phyloP scores from a whole-genome alignment of 768 basidiomycete genomes.

The Agrocybe pediades region DNA sequence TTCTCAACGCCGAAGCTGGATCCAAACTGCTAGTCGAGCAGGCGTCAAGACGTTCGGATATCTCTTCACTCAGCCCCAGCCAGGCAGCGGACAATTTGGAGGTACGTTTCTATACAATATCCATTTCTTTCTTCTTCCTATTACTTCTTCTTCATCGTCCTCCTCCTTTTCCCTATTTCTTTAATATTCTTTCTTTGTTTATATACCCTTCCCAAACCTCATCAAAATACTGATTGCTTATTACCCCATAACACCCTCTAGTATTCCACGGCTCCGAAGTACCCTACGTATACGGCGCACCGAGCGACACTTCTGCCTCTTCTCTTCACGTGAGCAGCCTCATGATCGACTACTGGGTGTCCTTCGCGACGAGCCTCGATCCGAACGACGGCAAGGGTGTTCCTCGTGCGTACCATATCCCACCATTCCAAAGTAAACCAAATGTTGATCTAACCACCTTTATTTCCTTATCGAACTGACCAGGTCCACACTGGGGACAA shows the following conservation, averaged over 20 bases:
- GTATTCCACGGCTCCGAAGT: conserved; percentile 37
- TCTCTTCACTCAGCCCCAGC: conserved; percentile 42
- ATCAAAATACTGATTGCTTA: no score
- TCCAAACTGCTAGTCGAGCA: conserved; percentile 35
- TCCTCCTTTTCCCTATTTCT: background rate
- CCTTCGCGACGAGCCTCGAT: conserved; percentile 37
- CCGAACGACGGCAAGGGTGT: conserved; percentile 39
- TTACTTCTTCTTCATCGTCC: background rate
- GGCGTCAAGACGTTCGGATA: conserved; percentile 44
- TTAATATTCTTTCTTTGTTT: background rate
- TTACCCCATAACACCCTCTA: no score
- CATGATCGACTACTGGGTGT: conserved; percentile 48
- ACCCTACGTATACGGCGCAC: conserved; percentile 34
- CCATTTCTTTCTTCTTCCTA: no score
- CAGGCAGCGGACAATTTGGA: conserved; percentile 24
- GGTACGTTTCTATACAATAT: conserved; percentile 28
- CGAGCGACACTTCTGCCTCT: conserved; percentile 22
- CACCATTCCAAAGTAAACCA: background rate
- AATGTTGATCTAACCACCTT: background rate
- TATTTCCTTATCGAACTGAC: background rate
- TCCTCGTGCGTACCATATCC: conserved; percentile 23
- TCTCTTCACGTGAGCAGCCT: conserved; percentile 25
- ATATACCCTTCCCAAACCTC: no score
- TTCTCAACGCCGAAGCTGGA: conserved; percentile 38
- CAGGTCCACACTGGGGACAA: conserved; percentile 31